Conservation (phyloP, 148 eudicot species). For the Fagopyrum esculentum region DNA sequence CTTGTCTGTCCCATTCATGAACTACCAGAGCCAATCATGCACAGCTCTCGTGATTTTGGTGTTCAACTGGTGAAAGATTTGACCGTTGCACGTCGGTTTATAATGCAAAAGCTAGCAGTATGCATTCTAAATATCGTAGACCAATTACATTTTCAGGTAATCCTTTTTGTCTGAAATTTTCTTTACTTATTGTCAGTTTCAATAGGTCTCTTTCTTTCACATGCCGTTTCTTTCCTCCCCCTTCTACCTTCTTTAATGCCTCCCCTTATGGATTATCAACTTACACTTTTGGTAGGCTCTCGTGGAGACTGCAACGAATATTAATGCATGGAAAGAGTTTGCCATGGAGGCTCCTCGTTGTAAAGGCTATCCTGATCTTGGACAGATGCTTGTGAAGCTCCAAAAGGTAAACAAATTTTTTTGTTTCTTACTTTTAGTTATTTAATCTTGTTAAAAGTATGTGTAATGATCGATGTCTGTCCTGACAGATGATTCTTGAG, state of each 20-base stretch:
- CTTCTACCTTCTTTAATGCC: background rate
- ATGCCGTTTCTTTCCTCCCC: background rate
- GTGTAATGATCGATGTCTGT: background rate
- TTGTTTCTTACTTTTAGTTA: background rate
- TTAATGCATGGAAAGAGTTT: conserved; percentile 73
- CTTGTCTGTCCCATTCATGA: conserved; percentile 81
- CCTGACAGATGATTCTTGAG: background rate
- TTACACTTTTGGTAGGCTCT: conserved; percentile 42
- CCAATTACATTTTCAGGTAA: conserved; percentile 63
- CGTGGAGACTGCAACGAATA: conserved; percentile 64
- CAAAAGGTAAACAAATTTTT: conserved; percentile 31
- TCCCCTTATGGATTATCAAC: background rate
- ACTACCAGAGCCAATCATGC: conserved; percentile 75
- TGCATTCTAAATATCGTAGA: conserved; percentile 75
- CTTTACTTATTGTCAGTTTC: conserved; percentile 33
- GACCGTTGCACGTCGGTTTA: conserved; percentile 78
- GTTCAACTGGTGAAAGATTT: conserved; percentile 76
- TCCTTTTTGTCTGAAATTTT: conserved; percentile 44
- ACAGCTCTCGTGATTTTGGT: conserved; percentile 66
- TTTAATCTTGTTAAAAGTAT: background rate
- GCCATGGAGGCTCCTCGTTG: conserved; percentile 74
- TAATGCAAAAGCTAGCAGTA: conserved; percentile 76
- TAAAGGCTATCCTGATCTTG: conserved; percentile 80
- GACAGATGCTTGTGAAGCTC: conserved; percentile 81
- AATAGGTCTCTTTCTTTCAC: conserved; percentile 43